phyloP scores from a whole-genome alignment of 2,329 filamentous ascomycete genomes.

The Colletotrichum magnum region DNA sequence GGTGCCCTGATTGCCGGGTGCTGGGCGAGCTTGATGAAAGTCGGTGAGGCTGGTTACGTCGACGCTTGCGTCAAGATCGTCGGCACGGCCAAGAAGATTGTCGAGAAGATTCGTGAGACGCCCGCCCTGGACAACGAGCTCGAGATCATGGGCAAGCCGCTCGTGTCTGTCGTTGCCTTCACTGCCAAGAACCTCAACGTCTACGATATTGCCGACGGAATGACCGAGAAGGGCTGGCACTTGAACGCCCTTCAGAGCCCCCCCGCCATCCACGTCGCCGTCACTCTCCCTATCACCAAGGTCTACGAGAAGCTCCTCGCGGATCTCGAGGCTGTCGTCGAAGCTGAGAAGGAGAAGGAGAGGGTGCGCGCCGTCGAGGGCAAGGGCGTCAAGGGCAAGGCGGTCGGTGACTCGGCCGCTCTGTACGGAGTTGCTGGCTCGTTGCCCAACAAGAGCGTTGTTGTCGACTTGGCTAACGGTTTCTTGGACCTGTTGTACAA shows the following conservation, averaged over 20 bases:
- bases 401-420: constrained; percentile 84
- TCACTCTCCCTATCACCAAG: constrained; percentile 87
- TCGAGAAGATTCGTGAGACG: constrained; percentile 78
- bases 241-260: constrained; percentile 94
- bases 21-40: constrained; percentile 92
- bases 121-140: constrained; percentile 80
- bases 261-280: constrained; percentile 92
- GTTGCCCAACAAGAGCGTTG: constrained; percentile 94
- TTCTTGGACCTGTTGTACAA: constrained; percentile 96
- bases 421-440: constrained; percentile 96
- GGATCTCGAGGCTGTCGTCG: constrained; percentile 77
- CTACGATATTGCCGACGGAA: constrained; percentile 93
- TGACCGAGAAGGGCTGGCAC: constrained; percentile 91
- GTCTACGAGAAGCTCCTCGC: constrained; percentile 84
- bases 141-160: constrained; percentile 84
- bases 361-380: constrained; percentile 79
- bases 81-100: constrained; percentile 86
- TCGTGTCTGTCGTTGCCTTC: constrained; percentile 94
- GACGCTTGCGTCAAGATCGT: constrained; percentile 91
- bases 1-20: constrained; percentile 95
- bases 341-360: constrained; percentile 86
- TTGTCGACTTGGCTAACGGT: constrained; percentile 89
- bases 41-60: constrained; percentile 91
- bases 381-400: constrained; percentile 75
- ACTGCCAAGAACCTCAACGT: constrained; percentile 86